A percentile compares a stretch with the other conserved stretches of the same genome.
Evolutionary conservation across 345 rosid genomes (phyloP).

Genomic region (Citrus inodora): DNA sequence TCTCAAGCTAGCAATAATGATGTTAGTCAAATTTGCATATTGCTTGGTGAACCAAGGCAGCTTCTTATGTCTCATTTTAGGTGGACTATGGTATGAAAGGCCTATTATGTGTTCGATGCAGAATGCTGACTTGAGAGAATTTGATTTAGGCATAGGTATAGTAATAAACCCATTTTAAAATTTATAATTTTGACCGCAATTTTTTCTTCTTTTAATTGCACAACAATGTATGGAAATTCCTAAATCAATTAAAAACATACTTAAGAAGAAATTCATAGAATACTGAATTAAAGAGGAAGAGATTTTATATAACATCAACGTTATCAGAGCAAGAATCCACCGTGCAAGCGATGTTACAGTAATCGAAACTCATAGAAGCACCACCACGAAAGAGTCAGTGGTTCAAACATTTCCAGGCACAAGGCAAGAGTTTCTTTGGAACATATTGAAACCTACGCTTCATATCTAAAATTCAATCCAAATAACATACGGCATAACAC

Average conservation of each 20-base stretch:
- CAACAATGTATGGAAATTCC: too few relatives aligned
- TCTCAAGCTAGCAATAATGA: background rate
- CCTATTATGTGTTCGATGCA: background rate
- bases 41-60: background rate
- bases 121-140: too few relatives aligned
- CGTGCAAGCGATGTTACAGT: too few relatives aligned
- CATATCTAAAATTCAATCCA: slow-evolving; percentile 1
- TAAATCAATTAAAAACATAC: too few relatives aligned
- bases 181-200: too few relatives aligned
- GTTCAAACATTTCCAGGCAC: background rate
- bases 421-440: background rate
- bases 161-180: background rate
- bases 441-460: background rate
- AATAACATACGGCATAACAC: background rate
- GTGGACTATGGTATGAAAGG: background rate
- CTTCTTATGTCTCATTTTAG: background rate
- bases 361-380: background rate
- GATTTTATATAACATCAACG: too few relatives aligned
- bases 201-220: background rate
- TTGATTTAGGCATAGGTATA: background rate
- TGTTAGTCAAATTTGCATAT: background rate
- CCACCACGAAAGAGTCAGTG: background rate
- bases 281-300: too few relatives aligned
- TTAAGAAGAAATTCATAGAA: too few relatives aligned
- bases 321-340: too few relatives aligned